Evolutionary conservation across 164 flowering plant species (phyloP).

Genomic region (Hamamelis virginiana): DNA sequence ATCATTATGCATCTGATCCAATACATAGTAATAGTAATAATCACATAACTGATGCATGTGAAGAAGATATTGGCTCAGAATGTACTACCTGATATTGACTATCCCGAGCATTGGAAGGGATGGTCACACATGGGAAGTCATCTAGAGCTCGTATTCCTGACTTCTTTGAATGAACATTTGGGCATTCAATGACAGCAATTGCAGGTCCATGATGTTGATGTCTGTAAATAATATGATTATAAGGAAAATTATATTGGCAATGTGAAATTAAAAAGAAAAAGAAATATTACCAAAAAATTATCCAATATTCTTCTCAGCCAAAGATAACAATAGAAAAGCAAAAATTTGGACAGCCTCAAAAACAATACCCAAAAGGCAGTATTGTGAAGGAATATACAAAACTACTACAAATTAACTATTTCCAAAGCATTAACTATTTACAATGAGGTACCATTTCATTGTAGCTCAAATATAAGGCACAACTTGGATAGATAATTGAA

Average conservation of each 20-base stretch:
- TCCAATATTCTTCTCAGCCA: neutral
- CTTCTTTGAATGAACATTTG: slow-evolving; percentile 58
- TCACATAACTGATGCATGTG: neutral
- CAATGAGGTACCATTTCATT: too few relatives aligned
- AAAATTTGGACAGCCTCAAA: neutral
- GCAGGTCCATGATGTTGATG: slow-evolving; percentile 74
- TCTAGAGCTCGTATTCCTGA: slow-evolving; percentile 60
- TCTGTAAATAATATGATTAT: slow-evolving; percentile 38
- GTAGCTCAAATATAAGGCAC: too few relatives aligned
- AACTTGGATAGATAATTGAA: too few relatives aligned
- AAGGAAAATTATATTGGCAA: neutral
- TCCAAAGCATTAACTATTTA: too few relatives aligned
- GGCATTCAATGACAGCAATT: slow-evolving; percentile 86
- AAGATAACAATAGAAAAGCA: neutral
- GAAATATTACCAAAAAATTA: neutral
- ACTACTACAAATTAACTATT: neutral
- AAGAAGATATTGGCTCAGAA: slow-evolving; percentile 9
- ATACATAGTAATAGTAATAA: slow-evolving; percentile 2
- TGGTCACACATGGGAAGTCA: slow-evolving; percentile 85
- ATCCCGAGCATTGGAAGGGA: slow-evolving; percentile 93
- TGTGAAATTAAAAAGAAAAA: neutral
- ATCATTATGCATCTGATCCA: slow-evolving; percentile 3
- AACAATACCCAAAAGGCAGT: neutral
- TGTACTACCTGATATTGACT: slow-evolving; percentile 76
- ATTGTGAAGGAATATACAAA: too few relatives aligned